Evolutionary conservation across 83 land plant species (phyloP), one percentile per base, ranked within the genome.

Genomic region (Diphasiastrum complanatum): DNA sequence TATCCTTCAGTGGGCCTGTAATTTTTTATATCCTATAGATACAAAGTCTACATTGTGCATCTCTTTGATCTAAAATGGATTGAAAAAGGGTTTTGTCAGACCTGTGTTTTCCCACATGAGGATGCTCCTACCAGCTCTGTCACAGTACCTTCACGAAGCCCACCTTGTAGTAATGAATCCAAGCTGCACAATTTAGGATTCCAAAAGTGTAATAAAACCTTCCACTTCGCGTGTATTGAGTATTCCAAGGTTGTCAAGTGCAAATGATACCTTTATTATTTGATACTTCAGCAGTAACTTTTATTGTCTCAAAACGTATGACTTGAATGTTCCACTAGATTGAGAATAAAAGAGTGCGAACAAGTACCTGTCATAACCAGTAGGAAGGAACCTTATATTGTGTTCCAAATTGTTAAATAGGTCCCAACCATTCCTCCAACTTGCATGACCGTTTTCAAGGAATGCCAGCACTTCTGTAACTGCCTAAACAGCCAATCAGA

Each of bases 71-170:
- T n/a, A n/a, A n/a, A n/a, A n/a, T n/a, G 45, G 46, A 2, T 38
- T 14, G 43, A 47, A 38, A 34, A 38, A 43, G 27, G 14, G 18
- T 1, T 14, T 33, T 8, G 26, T 4, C 69, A 35, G 48, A 69
- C 72, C 64, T 70, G 73, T 12, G 73, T 63, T 63, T 70, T 70
- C 27, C 73, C 73, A 26, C 70, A 47, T 25, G 73, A 63, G 18
- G 73, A 70, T 8, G 70, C 51, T 34, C 73, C 73, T 48, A 70
- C 73, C 50, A 70, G 52, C 40, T 70, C 73, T 3, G 73, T 70
- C 19, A 70, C 45, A 3, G 73, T 70, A 0, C 73, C 73, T 22
- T 70, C 69, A 18, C 37, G 60, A 30, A 70, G 37, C 20, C 73
- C 72, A 2, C 73, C 69, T 27, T 43, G 55, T 31, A 70, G 46